These are phyloP conservation scores for Macrotyloma uniflorum DNA, from an alignment of 306 rosid species.

Conservation along the genomic window DNA sequence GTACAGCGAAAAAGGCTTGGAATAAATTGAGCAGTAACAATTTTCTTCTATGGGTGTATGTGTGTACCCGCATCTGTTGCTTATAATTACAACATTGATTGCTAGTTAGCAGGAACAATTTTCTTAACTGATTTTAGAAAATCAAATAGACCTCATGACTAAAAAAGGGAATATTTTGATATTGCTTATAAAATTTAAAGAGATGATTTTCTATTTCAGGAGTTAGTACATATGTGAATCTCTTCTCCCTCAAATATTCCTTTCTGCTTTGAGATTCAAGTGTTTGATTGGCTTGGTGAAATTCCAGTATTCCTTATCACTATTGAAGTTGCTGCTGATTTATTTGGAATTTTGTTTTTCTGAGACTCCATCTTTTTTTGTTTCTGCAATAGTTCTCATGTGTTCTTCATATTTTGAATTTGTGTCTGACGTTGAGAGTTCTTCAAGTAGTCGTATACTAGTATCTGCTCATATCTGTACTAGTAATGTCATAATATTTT, in stretches of 20 bases:
- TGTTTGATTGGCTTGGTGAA: background rate
- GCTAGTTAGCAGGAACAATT: background rate
- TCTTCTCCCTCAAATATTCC: background rate
- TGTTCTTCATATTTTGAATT: background rate
- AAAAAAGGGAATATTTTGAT: background rate
- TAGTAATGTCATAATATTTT: background rate
- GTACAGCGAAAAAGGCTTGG: background rate
- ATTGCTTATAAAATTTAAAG: background rate
- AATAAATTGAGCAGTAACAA: background rate
- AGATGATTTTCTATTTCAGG: background rate
- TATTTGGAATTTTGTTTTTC: background rate
- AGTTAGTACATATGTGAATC: background rate
- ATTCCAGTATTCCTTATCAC: background rate
- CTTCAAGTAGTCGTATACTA: background rate
- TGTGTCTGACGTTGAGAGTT: background rate
- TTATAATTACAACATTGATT: background rate
- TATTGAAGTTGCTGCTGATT: background rate
- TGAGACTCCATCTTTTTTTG: background rate
- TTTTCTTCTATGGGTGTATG: background rate
- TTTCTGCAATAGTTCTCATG: background rate
- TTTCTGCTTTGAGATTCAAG: background rate
- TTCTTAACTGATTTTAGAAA: background rate
- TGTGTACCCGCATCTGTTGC: background rate
- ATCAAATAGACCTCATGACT: background rate
- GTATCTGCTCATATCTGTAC: background rate